Evolutionary conservation across 148 eudicot genomes (phyloP).

Genomic region (Selenicereus undatus): DNA sequence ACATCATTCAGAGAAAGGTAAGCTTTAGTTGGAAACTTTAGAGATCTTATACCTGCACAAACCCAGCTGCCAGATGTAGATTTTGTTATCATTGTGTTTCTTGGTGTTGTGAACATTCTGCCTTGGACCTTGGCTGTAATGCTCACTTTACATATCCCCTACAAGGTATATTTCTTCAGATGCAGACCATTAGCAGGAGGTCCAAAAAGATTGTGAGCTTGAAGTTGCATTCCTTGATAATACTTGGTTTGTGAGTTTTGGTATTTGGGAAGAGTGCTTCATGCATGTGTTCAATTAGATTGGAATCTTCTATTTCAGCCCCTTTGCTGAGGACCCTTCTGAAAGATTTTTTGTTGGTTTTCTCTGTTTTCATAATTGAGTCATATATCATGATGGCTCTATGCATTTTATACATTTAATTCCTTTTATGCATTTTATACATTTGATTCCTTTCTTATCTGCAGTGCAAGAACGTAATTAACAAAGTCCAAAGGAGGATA

Average conservation of each 20-base stretch:
- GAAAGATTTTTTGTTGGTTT: not conserved
- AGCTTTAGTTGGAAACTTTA: constrained; percentile 12
- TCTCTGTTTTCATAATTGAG: not conserved
- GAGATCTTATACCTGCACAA: not conserved
- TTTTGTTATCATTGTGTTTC: not conserved
- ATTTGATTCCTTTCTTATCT: constrained; percentile 19
- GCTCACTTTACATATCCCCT: not conserved
- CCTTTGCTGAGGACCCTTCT: not conserved
- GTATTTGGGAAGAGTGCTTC: not conserved
- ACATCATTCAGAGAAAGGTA: constrained; percentile 60
- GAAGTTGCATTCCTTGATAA: not conserved
- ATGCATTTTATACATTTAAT: not conserved
- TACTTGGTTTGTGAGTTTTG: not conserved
- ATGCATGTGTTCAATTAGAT: not conserved
- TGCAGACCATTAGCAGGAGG: not conserved
- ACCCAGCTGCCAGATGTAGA: not conserved
- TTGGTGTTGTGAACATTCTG: no score
- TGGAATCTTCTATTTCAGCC: not conserved
- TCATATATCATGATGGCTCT: not conserved
- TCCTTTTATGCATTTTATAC: constrained; percentile 8
- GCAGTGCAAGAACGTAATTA: constrained; percentile 85
- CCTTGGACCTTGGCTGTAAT: not conserved
- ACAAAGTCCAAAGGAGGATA: constrained; percentile 76
- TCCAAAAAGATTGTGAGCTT: not conserved
- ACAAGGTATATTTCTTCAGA: not conserved